Percentiles rank a stretch among this genome's conserved stretches.
These are phyloP conservation scores for Fusarium gaditjirri DNA, from an alignment of 2,329 filamentous ascomycete genomes.

Conservation along the genomic window DNA sequence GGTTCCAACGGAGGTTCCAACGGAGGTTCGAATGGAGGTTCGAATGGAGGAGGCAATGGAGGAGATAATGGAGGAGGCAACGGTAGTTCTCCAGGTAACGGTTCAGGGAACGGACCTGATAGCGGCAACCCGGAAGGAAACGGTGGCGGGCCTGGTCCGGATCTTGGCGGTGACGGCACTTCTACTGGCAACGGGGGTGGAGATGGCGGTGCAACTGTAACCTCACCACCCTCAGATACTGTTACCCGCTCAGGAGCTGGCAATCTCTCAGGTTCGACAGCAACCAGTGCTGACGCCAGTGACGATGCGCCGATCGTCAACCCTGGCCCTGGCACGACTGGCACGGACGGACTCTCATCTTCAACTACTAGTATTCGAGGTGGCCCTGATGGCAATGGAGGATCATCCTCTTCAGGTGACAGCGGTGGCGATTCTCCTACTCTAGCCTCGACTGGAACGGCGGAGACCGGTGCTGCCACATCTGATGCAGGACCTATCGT, in stretches of 20 bases:
- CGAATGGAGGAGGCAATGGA: background rate
- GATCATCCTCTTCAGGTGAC: background rate
- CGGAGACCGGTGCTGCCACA: too few species aligned
- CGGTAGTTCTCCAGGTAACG: background rate
- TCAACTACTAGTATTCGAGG: background rate
- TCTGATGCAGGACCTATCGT: background rate
- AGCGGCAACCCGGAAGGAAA: background rate
- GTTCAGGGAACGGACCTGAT: background rate
- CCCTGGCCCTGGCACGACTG: background rate
- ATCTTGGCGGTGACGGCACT: background rate
- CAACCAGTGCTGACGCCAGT: background rate
- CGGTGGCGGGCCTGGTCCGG: background rate
- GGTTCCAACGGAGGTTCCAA: background rate
- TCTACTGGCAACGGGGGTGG: background rate
- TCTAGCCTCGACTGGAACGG: background rate
- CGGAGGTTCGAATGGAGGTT: background rate
- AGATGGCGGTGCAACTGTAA: background rate
- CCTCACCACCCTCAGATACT: background rate
- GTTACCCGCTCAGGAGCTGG: background rate
- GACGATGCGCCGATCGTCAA: background rate
- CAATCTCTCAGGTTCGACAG: background rate
- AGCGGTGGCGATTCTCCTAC: background rate
- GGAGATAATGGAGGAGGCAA: rapidly evolving
- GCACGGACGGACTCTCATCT: background rate
- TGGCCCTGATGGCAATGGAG: background rate